Conservation (phyloP, 2,329 filamentous ascomycete genomes). For the Alternaria novae-zelandiae region DNA sequence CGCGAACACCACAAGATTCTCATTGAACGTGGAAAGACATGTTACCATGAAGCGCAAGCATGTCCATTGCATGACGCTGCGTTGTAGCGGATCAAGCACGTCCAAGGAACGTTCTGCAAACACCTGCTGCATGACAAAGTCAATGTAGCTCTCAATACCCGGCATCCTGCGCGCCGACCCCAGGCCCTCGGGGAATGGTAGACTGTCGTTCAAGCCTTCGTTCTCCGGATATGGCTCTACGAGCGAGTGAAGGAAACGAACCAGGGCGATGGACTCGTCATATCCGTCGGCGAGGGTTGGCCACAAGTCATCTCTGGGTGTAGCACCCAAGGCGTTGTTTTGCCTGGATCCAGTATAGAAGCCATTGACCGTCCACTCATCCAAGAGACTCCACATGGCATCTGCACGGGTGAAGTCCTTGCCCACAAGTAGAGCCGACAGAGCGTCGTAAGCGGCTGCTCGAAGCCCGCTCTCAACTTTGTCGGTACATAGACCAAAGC, state of each 20-base stretch:
- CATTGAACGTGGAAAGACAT: constrained; percentile 88
- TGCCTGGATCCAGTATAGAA: constrained; percentile 44
- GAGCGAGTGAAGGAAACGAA: constrained; percentile 76
- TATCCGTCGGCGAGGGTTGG: constrained; percentile 78
- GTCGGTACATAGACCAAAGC: constrained; percentile 80
- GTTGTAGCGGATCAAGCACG: constrained; percentile 68
- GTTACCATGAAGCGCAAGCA: constrained; percentile 84
- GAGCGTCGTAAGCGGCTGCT: constrained; percentile 81
- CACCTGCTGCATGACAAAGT: constrained; percentile 84
- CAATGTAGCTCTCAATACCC: constrained; percentile 90
- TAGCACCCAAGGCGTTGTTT: constrained; percentile 27
- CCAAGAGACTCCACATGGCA: constrained; percentile 79
- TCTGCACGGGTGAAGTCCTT: constrained; percentile 73
- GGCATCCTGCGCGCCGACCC: constrained; percentile 78
- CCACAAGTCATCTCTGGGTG: constrained; percentile 60
- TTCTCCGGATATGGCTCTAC: constrained; percentile 69
- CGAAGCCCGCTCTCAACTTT: constrained; percentile 77
- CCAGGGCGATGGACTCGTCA: constrained; percentile 84
- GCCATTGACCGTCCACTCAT: constrained; percentile 70
- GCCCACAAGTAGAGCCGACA: constrained; percentile 76
- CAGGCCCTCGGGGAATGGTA: constrained; percentile 87
- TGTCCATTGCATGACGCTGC: constrained; percentile 74
- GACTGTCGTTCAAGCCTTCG: constrained; percentile 70
- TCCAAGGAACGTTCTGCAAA: constrained; percentile 73
- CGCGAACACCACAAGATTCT: constrained; percentile 85